Base-by-base conservation (phyloP, 2,329 filamentous ascomycete genomes). In the Claviceps paspali region DNA sequence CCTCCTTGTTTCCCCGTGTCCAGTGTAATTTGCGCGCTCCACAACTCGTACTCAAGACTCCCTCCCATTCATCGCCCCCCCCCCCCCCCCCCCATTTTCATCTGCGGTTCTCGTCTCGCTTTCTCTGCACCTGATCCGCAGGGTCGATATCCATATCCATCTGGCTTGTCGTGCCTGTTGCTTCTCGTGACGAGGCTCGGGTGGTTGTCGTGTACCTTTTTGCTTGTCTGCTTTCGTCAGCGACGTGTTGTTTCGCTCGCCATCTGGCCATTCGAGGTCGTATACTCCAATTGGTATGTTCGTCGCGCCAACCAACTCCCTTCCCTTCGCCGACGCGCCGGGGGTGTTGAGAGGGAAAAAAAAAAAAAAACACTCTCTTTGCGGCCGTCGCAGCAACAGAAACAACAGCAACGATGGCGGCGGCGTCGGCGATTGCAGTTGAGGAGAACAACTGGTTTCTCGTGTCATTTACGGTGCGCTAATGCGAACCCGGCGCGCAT, bases 91-190 rank as follows among this genome's bases (percentile, higher is more conserved):
- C 27, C n/a, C 38, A 24, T 33, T 35, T 38, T 35, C 38, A 34
- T 33, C 38, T 34, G 31, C 26, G 41, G 30, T 30, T 42, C 35
- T 36, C 29, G 39, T 34, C 38, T 31, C 23, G 17, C 33, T 33
- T 15, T 24, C 35, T 42, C 29, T 37, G 35, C 41, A 42, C 31
- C 41, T 38, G 38, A 39, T 29, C 41, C 33, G 38, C 41, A 38
- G 35, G 41, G 41, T 35, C 28, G 34, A 27, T 26, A 30, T 34
- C n/a, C 35, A 36, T 36, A 36, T 36, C 34, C 38, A 37, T 34
- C 28, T 40, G 38, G 34, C 34, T 41, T 12, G 18, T 26, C 22
- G 38, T 21, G 33, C 38, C 36, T 34, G 23, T 32, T 31, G 34
- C 40, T 40, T 38, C 26, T 18, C 14, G 21, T 17, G 19, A 29